These are phyloP conservation scores for Coemansia sp. DNA, from an alignment of 192 early-diverging fungal species.

Conservation along the genomic window DNA sequence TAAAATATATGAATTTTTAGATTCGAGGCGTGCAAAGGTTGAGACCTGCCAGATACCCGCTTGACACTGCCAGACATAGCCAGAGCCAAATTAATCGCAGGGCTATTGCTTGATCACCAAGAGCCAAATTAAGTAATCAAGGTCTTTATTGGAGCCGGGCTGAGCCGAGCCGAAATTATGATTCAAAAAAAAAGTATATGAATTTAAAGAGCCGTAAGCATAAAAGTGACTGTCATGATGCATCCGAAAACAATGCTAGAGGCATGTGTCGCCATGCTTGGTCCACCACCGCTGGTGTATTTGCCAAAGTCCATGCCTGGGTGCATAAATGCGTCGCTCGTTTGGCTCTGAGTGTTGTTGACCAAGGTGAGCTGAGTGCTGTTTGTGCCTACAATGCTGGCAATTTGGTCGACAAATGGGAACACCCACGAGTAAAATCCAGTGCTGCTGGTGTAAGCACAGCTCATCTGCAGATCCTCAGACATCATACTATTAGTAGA, in stretches of 20 bases:
- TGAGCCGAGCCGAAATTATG: not conserved
- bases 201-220: not conserved
- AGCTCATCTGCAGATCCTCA: not conserved
- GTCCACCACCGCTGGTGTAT: not conserved
- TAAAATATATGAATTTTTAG: slow-evolving; percentile 4
- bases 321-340: slow-evolving; percentile 2
- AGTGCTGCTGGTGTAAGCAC: not conserved
- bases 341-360: not conserved
- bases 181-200: not conserved
- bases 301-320: not conserved
- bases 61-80: not conserved
- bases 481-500: not conserved
- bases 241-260: not conserved
- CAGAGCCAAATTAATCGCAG: not conserved
- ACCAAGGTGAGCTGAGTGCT: slow-evolving; percentile 1
- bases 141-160: not conserved
- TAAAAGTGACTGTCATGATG: not conserved
- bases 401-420: slow-evolving; percentile 3
- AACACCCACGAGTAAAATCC: slow-evolving; percentile 9
- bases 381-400: not conserved
- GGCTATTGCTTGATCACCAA: not conserved
- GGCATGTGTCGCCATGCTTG: not conserved
- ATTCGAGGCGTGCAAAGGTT: slow-evolving; percentile 6
- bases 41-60: slow-evolving; percentile 1
- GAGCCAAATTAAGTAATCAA: not conserved